Evolutionary conservation across 1,139 yeast species (phyloP).

Genomic region (Torulaspora globosa): DNA sequence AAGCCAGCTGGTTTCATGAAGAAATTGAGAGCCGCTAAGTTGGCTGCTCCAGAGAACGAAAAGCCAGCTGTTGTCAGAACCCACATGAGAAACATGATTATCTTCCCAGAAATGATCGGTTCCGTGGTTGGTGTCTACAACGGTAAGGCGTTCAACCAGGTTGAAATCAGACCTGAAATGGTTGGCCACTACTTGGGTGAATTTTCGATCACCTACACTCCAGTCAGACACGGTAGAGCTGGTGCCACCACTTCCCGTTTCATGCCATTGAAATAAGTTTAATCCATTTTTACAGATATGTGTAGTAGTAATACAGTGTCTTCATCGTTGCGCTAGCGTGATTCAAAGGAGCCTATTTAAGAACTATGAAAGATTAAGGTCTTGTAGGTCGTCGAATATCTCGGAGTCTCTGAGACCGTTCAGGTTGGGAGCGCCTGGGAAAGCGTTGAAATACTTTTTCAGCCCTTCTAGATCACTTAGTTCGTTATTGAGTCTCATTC

Average conservation of each 20-base stretch:
- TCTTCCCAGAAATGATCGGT: conserved; percentile 99
- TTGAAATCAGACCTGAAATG: conserved; percentile 99
- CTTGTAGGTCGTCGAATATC: conserved; percentile 51
- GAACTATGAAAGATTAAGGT: conserved; percentile 7
- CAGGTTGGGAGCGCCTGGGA: conserved; percentile 62
- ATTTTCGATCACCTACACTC: conserved; percentile 99
- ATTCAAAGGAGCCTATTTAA: not conserved
- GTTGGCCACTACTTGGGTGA: conserved; percentile 99
- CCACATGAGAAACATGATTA: conserved; percentile 98
- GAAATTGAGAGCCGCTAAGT: conserved; percentile 97
- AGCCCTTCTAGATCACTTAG: conserved; percentile 56
- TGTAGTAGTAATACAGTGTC: conserved; percentile 6
- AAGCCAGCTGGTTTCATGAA: conserved; percentile 96
- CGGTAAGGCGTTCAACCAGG: conserved; percentile 99
- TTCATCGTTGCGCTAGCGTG: conserved; percentile 3
- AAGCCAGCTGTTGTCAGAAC: conserved; percentile 99
- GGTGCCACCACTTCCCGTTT: conserved; percentile 88
- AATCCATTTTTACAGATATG: conserved; percentile 3
- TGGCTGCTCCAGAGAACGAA: conserved; percentile 88
- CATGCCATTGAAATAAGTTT: conserved; percentile 57
- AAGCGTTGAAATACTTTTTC: conserved; percentile 45
- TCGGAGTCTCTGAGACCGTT: conserved; percentile 58
- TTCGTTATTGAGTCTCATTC: conserved; percentile 46
- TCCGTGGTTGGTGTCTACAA: conserved; percentile 98
- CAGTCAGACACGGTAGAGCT: conserved; percentile 99